A percentile compares a stretch with the other conserved stretches of the same genome.
Conservation (phyloP, 176 grass and related monocot species). For the Cocos nucifera region DNA sequence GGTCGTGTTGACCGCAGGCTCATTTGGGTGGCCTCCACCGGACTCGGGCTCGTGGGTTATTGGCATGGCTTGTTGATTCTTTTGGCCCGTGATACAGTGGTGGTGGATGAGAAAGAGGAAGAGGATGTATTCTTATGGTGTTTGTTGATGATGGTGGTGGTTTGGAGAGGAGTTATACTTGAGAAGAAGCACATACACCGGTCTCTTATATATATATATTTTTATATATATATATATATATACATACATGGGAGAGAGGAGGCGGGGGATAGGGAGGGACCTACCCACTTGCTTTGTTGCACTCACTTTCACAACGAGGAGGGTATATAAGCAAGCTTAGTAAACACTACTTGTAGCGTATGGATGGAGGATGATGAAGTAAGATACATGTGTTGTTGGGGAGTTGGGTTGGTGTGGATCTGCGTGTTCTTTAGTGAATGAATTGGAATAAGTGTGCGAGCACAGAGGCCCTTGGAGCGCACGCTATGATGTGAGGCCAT, state of each 20-base stretch:
- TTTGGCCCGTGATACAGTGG: too few species aligned
- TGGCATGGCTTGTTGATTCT: background rate
- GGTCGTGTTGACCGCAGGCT: background rate
- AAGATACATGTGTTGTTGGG: too few species aligned
- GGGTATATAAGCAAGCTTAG: background rate
- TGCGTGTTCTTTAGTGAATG: too few species aligned
- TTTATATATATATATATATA: too few species aligned
- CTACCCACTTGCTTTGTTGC: conserved; percentile 24
- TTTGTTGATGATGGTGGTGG: background rate
- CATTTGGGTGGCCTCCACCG: conserved; percentile 4
- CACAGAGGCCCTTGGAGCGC: too few species aligned
- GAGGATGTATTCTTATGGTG: background rate
- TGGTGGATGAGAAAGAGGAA: background rate
- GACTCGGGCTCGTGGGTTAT: conserved; percentile 9
- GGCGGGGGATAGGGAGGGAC: background rate
- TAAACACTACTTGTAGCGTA: too few species aligned
- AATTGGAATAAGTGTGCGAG: too few species aligned
- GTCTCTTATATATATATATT: too few species aligned
- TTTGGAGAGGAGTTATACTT: background rate
- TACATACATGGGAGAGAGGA: background rate
- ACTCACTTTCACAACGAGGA: background rate
- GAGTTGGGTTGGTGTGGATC: too few species aligned
- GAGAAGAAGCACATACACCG: background rate
- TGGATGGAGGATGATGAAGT: too few species aligned
- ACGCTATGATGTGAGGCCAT: too few species aligned